These are phyloP conservation scores for Colletotrichum chrysophilum DNA, from an alignment of 2,329 filamentous ascomycete species.

Conservation along the genomic window DNA sequence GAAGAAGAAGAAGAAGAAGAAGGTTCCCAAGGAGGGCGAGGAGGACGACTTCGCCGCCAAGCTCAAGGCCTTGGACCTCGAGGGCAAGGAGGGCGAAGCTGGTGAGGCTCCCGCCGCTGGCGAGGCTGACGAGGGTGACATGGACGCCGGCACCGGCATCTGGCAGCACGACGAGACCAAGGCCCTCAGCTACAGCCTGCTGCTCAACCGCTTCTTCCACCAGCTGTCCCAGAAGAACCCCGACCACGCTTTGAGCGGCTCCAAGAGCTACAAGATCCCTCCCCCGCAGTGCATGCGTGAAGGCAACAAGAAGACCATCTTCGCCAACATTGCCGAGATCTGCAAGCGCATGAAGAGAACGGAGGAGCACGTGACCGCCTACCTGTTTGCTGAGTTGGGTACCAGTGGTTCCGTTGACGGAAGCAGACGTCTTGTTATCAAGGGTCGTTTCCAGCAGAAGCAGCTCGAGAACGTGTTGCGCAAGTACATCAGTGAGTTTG, in stretches of 20 bases:
- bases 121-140: constrained; percentile 72
- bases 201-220: constrained; percentile 92
- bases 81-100: constrained; percentile 69
- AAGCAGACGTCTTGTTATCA: constrained; percentile 92
- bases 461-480: constrained; percentile 97
- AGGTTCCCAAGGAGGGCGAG: constrained; percentile 62
- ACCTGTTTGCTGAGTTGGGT: constrained; percentile 93
- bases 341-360: constrained; percentile 99
- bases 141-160: constrained; percentile 87
- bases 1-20: constrained; percentile 86
- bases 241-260: constrained; percentile 86
- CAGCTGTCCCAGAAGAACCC: constrained; percentile 96
- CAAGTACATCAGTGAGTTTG: constrained; percentile 84
- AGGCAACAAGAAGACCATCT: constrained; percentile 99
- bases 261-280: constrained; percentile 98
- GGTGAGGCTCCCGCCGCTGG: constrained; percentile 54
- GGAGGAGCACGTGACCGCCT: constrained; percentile 89
- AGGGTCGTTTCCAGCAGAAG: constrained; percentile 99
- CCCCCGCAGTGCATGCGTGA: constrained; percentile 98
- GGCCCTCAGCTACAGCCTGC: constrained; percentile 81
- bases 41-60: constrained; percentile 67
- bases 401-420: constrained; percentile 96
- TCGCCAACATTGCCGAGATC: constrained; percentile 98
- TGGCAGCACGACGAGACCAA: constrained; percentile 83
- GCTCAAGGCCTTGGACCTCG: constrained; percentile 66